Evolutionary conservation across 768 basidiomycete genomes (phyloP).

Genomic region (Inosperma sp.): DNA sequence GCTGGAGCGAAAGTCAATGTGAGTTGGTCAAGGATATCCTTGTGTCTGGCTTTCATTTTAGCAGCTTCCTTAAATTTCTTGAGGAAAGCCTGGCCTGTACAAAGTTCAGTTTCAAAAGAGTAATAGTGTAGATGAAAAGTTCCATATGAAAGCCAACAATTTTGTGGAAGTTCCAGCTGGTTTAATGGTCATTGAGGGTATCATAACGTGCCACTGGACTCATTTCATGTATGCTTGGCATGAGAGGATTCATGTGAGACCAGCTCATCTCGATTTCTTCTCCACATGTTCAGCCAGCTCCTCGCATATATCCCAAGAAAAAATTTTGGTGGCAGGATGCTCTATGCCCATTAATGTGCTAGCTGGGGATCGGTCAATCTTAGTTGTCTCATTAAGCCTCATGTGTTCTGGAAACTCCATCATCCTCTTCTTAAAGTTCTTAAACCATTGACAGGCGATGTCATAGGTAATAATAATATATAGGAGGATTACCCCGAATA

Average conservation of each 20-base stretch:
- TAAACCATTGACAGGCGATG: no score
- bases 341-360: no score
- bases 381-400: neutral
- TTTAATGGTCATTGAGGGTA: constrained; percentile 34
- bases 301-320: constrained; percentile 26
- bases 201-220: constrained; percentile 29
- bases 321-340: constrained; percentile 25
- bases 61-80: no score
- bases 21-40: neutral
- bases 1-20: no score
- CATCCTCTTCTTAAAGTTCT: no score
- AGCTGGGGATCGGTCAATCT: constrained; percentile 30
- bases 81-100: constrained; percentile 3
- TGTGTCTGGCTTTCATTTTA: no score
- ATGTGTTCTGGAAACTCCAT: constrained; percentile 13
- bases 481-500: neutral
- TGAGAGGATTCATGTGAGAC: constrained; percentile 29
- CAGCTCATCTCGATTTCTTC: constrained; percentile 37
- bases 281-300: constrained; percentile 24
- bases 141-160: neutral
- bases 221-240: constrained; percentile 34
- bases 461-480: constrained; percentile 12
- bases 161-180: constrained; percentile 38
- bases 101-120: constrained; percentile 9
- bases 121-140: constrained; percentile 2